Evolutionary conservation across 176 grass and related monocot species (phyloP).

Genomic region (Puya raimondii): DNA sequence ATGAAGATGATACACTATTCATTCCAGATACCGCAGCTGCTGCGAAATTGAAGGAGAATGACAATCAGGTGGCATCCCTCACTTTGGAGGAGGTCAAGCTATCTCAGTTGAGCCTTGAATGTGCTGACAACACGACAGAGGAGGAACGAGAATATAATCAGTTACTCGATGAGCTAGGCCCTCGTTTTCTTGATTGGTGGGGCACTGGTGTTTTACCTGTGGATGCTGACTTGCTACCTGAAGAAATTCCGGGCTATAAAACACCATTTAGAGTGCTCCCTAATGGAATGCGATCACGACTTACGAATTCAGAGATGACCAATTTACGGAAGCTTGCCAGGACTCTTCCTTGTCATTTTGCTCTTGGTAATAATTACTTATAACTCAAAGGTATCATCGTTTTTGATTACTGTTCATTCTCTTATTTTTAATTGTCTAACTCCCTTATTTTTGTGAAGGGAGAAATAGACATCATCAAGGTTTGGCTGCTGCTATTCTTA

Average conservation of each 20-base stretch:
- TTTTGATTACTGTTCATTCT: not conserved
- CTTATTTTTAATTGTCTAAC: not conserved
- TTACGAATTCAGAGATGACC: constrained; percentile 74
- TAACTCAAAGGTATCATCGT: not conserved
- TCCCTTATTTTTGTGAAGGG: constrained; percentile 44
- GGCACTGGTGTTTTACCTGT: constrained; percentile 67
- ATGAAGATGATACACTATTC: constrained; percentile 37
- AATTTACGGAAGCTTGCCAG: constrained; percentile 65
- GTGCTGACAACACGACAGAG: constrained; percentile 49
- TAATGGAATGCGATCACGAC: constrained; percentile 56
- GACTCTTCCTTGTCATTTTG: constrained; percentile 86
- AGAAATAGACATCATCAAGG: constrained; percentile 92
- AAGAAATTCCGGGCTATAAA: constrained; percentile 77
- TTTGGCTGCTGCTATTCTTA: constrained; percentile 66
- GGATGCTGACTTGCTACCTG: constrained; percentile 78
- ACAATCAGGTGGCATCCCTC: constrained; percentile 10
- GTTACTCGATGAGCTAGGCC: constrained; percentile 75
- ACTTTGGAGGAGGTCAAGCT: constrained; percentile 11
- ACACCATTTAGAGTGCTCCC: constrained; percentile 79
- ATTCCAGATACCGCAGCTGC: constrained; percentile 44
- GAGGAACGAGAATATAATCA: constrained; percentile 80
- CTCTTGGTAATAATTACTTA: constrained; percentile 50
- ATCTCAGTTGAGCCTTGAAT: constrained; percentile 25
- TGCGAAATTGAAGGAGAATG: constrained; percentile 14
- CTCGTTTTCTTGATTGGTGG: constrained; percentile 87